Base-by-base conservation (phyloP, 371 early-diverging fungal genomes). In the Haplosporangium sp. region DNA sequence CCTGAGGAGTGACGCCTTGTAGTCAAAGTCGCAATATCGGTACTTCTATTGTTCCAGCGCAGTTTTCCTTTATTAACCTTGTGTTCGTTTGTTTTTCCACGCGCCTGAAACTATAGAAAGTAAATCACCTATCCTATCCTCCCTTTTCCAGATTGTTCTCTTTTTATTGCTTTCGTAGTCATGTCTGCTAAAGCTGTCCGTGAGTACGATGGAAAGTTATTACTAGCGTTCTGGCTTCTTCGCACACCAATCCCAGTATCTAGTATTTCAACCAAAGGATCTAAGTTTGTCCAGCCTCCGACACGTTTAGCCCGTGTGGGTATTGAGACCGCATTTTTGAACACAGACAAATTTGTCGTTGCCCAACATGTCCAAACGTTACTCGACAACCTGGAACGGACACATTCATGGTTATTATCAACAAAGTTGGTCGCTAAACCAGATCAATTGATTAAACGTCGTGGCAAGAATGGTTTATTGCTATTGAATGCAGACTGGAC, bases 111-210 rank as follows among this genome's bases (percentile, higher is more conserved):
- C 40, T 38, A 27, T 64, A 68, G 61, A 68, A 61, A 68, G 37
- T 34, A 47, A 27, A 39, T 52, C 2, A 50, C 55, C 48, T 15
- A 27, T 19, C 15, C 37, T 39, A 61, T 45, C 47, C 19, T 17
- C 9, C 27, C 45, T 60, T 4, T 38, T 58, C 8, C 37, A 34
- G 15, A 37, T 58, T 37, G 10, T 35, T 37, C n/a, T 15, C 40
- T 60, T 40, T 38, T 60, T 38, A 19, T 39, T 38, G 2, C 40
- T 20, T 60, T 34, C 8, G 39, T 20, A 20, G 74, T 52, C 69
- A 97, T 98, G 97, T 96, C 97, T 68, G 97, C 98, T 76, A 97
- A 97, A 86, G 93, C 99, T 61, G 94, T 98, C 74, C 92, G 96
- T 81, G 99, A 98, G 88, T 98, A 92, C 86, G 97, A 98, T 84